These are phyloP conservation scores for Domatiomyces catenatus DNA, from an alignment of 2,329 filamentous ascomycete species.

Conservation along the genomic window DNA sequence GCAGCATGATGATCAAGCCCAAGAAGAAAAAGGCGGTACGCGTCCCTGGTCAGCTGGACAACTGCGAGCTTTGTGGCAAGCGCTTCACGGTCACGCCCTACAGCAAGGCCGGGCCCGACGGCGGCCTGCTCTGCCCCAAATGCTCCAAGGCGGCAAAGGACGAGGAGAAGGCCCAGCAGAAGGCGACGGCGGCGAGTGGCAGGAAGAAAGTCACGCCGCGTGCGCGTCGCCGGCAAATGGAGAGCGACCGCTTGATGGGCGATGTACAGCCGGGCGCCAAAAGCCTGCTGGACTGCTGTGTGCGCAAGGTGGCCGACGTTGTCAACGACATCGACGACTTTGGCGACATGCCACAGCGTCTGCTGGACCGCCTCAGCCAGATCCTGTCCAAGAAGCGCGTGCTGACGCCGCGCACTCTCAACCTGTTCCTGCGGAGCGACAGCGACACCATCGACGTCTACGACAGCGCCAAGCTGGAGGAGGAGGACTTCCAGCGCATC, in stretches of 20 bases:
- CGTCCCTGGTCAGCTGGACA: slow-evolving; percentile 71
- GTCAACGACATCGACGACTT: slow-evolving; percentile 50
- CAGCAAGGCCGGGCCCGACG: slow-evolving; percentile 64
- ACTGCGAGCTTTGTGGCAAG: slow-evolving; percentile 72
- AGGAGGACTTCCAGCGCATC: slow-evolving; percentile 64
- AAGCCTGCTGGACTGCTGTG: slow-evolving; percentile 40
- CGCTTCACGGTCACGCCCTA: slow-evolving; percentile 89
- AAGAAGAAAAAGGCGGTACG: slow-evolving; percentile 19
- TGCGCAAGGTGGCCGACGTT: slow-evolving; percentile 46
- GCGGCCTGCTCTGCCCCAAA: slow-evolving; percentile 67
- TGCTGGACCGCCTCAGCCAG: slow-evolving; percentile 44
- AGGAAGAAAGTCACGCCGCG: slow-evolving; percentile 41
- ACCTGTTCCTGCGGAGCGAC: slow-evolving; percentile 37
- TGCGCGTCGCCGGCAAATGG: slow-evolving; percentile 54
- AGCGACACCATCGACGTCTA: slow-evolving; percentile 43
- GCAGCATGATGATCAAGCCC: slow-evolving; percentile 40
- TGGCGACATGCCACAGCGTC: slow-evolving; percentile 42
- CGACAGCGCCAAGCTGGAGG: slow-evolving; percentile 51
- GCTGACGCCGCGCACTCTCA: slow-evolving; percentile 33
- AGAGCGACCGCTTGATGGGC: slow-evolving; percentile 76
- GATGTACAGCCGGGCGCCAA: slow-evolving; percentile 29
- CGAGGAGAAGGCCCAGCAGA: slow-evolving; percentile 49
- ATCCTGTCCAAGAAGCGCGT: slow-evolving; percentile 50
- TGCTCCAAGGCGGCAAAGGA: slow-evolving; percentile 64
- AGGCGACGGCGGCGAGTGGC: slow-evolving; percentile 25